Conservation (phyloP, 176 grass and related monocot genomes). For the Dactylis glomerata region DNA sequence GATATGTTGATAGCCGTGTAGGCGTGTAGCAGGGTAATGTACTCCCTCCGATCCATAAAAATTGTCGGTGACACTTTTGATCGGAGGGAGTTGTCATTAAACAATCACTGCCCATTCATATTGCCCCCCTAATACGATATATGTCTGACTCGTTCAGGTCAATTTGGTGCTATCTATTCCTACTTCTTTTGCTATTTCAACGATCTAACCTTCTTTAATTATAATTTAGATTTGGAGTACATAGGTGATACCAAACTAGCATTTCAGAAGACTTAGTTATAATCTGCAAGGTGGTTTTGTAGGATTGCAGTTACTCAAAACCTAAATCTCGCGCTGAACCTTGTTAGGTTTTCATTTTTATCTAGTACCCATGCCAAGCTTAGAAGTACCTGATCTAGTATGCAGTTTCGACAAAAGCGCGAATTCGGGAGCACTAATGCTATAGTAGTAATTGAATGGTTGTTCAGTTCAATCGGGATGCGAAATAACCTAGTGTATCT, state of each 20-base stretch:
- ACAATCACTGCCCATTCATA: background rate
- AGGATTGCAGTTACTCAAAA: background rate
- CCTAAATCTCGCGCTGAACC: background rate
- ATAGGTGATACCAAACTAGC: no score
- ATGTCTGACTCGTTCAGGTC: no score
- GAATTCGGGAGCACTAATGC: background rate
- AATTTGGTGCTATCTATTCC: no score
- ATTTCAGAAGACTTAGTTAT: no score
- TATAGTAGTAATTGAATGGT: background rate
- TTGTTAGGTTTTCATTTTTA: background rate
- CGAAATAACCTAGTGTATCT: background rate
- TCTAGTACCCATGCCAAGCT: background rate
- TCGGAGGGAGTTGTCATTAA: background rate
- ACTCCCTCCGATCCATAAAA: no score
- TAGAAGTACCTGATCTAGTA: background rate
- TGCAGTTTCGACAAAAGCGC: background rate
- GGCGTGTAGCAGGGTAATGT: background rate
- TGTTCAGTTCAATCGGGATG: background rate
- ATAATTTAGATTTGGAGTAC: no score
- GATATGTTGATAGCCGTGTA: no score
- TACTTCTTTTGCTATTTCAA: no score
- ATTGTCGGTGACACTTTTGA: no score
- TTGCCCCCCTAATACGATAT: slow-evolving; percentile 28
- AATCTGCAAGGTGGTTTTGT: no score
- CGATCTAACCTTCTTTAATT: no score